phyloP scores from a whole-genome alignment of 148 eudicot genomes.

The Cornus controversa region DNA sequence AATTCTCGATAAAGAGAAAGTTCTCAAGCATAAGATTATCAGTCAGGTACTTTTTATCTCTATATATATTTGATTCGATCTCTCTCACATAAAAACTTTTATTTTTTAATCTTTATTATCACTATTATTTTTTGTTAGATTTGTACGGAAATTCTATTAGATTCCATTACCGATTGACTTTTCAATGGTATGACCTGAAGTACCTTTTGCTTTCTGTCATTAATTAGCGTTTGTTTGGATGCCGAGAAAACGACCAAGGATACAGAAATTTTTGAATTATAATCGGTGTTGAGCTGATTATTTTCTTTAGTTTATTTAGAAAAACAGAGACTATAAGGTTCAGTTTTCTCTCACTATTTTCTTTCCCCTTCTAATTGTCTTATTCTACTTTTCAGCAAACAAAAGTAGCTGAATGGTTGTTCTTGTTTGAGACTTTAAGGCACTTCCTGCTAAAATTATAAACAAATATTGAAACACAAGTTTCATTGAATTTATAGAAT shows the following conservation, averaged over 20 bases:
- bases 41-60: constrained; percentile 51
- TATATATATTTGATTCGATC: not conserved
- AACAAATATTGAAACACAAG: not conserved
- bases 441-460: not conserved
- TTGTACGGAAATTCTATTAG: not conserved
- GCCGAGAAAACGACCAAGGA: not conserved
- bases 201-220: no score
- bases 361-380: not conserved
- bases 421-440: not conserved
- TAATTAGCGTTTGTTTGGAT: constrained; percentile 3
- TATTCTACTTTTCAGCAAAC: no score
- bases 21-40: constrained; percentile 75
- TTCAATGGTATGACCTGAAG: not conserved
- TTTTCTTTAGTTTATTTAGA: no score
- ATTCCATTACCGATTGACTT: not conserved
- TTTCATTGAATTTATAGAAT: no score
- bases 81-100: not conserved
- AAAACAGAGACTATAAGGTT: not conserved
- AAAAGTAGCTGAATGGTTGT: not conserved
- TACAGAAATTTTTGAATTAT: not conserved
- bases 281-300: not conserved
- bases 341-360: not conserved
- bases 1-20: constrained; percentile 56
- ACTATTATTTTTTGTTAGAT: not conserved
- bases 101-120: not conserved